A percentile compares a stretch with the other conserved stretches of the same genome.
phyloP scores from a whole-genome alignment of 176 grass and related monocot species.

The Coix lacrymajobi region DNA sequence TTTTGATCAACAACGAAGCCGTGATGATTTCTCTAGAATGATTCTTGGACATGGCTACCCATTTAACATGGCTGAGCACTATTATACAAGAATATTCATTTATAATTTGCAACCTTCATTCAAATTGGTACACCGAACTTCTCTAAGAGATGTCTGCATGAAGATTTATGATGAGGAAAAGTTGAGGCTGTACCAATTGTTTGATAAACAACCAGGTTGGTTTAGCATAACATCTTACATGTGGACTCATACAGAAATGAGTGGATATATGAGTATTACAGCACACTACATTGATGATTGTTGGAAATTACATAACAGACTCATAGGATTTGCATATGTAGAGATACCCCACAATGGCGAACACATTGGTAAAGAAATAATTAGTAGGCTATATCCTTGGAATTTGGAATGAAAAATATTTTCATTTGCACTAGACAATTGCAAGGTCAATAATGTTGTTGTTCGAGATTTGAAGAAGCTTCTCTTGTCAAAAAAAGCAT shows the following conservation, averaged over 20 bases:
- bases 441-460: background rate
- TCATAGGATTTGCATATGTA: background rate
- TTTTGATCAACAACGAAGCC: slow-evolving; percentile 11
- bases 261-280: background rate
- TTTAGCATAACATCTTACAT: slow-evolving; percentile 6
- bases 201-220: background rate
- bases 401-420: background rate
- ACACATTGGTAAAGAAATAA: background rate
- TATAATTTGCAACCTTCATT: slow-evolving; percentile 16
- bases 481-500: background rate
- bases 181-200: too few species aligned
- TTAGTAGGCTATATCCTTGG: background rate
- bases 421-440: background rate
- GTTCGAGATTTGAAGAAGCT: background rate
- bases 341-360: too few species aligned
- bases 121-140: background rate
- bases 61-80: slow-evolving; percentile 15
- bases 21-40: background rate
- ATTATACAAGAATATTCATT: background rate
- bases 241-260: background rate
- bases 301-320: background rate
- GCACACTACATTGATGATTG: background rate
- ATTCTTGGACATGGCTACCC: background rate
- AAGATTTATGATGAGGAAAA: background rate
- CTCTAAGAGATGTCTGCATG: background rate